Evolutionary conservation across 805 yeast species (phyloP), one percentile per base, ranked within the genome.

Genomic region (Nematodospora valgi): DNA sequence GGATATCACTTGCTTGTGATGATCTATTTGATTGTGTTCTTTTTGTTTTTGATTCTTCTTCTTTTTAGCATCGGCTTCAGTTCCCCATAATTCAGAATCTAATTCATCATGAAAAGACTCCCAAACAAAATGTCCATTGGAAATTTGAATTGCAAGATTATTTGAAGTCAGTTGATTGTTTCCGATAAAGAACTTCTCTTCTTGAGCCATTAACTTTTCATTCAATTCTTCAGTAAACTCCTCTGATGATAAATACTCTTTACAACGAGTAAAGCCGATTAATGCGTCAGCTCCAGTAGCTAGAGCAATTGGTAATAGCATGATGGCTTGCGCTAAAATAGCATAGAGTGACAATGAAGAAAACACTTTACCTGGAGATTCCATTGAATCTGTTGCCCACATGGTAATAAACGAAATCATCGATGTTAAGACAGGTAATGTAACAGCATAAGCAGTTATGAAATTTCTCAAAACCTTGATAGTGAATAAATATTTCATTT

Each of bases 201-300:
- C 38, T n/a, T 29, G 28, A 13, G 11, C 18, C 17, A 32, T 26
- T 13, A 49, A 37, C 19, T 33, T 39, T 3, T 39, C 30, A 11
- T 44, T 39, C 19, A 49, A 42, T 17, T 41, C 44, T 4, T 38
- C 37, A 17, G 46, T 36, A 23, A 39, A 49, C 39, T 58, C 63
- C n/a, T 44, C 49, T 23, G 60, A 44, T 24, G 45, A 39, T 23
- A 60, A 46, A 34, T 45, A 58, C 8, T 52, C 61, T 23, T 41
- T 46, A 26, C 56, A 46, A 38, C 64, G 43, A 12, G 40, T 51
- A 42, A 66, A 60, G 0, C 70, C 73, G 46, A 65, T 59, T 25
- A 53, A 51, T 7, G 72, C 72, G 45, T 68, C 74, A 11, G 72
- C 68, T 24, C 67, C 72, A 15, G 69, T 55, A 7, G 71, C 62